Percentiles rank a stretch among this genome's conserved stretches.
These are phyloP conservation scores for Papilionanthe hybrid DNA, from an alignment of 116 monocot genomes.

Conservation along the genomic window DNA sequence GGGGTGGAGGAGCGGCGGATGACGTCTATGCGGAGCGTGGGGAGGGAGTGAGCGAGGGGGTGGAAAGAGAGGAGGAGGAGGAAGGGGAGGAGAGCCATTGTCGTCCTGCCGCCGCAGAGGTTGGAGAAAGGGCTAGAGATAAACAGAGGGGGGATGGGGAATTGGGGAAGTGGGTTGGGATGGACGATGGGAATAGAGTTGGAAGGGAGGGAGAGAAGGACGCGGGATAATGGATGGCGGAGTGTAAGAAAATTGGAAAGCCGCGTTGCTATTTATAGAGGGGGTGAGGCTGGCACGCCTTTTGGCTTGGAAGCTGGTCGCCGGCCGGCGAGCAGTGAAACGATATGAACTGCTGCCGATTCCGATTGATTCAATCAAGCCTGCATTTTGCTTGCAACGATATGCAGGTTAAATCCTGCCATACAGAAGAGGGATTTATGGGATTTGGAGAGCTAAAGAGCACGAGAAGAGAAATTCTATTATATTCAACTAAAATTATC, in stretches of 20 bases:
- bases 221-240: too few species aligned
- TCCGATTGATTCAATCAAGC: too few species aligned
- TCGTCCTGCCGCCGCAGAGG: neutral
- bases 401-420: too few species aligned
- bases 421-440: too few species aligned
- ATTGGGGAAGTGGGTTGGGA: neutral
- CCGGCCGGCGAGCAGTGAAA: neutral
- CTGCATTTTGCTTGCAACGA: too few species aligned
- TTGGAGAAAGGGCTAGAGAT: neutral
- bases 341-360: neutral
- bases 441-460: too few species aligned
- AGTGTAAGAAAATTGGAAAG: neutral
- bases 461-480: too few species aligned
- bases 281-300: neutral
- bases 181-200: neutral
- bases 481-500: too few species aligned
- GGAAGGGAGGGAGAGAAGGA: constrained; percentile 6
- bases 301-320: neutral
- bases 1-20: constrained; percentile 21
- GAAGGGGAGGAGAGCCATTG: neutral
- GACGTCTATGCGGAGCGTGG: constrained; percentile 24
- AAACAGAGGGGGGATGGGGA: neutral
- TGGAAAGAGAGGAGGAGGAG: neutral
- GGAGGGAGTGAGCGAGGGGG: neutral
- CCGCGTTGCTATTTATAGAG: neutral